phyloP scores from a whole-genome alignment of 306 rosid genomes.

The Glycine soja region DNA sequence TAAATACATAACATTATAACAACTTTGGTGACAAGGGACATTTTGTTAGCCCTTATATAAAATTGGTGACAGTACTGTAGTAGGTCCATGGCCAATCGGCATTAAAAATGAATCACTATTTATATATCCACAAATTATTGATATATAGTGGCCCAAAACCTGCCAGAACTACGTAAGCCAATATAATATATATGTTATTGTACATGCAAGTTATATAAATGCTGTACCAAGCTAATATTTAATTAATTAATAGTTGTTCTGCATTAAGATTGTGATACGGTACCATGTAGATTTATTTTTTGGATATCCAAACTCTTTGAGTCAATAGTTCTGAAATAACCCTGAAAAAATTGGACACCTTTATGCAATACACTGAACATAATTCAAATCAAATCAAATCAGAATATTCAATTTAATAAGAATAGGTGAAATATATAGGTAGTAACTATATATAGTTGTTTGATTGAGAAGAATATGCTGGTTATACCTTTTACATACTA shows the following conservation, averaged over 20 bases:
- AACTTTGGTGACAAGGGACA: conserved; percentile 43
- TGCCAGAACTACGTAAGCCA: conserved; percentile 61
- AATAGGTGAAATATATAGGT: not conserved
- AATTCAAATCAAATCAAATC: conserved; percentile 2
- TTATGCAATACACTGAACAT: not conserved
- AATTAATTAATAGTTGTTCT: conserved; percentile 2
- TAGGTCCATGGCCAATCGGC: conserved; percentile 24
- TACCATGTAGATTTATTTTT: not conserved
- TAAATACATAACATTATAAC: conserved; percentile 1
- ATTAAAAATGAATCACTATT: conserved; percentile 46
- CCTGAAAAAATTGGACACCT: not conserved
- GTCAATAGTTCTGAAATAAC: not conserved
- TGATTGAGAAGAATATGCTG: not conserved
- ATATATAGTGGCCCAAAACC: conserved; percentile 58
- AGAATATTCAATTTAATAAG: not conserved
- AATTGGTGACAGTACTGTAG: conserved; percentile 18
- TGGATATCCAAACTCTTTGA: not conserved
- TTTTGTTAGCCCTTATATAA: conserved; percentile 41
- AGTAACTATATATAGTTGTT: not conserved
- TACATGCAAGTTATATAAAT: conserved; percentile 41
- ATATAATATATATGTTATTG: conserved; percentile 34
- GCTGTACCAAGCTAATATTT: conserved; percentile 25
- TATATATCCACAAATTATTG: conserved; percentile 54
- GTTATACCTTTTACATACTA: conserved; percentile 34
- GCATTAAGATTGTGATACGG: not conserved